These are phyloP conservation scores for Epichloe brachyelytri DNA, from an alignment of 2,329 filamentous ascomycete species.

Conservation along the genomic window DNA sequence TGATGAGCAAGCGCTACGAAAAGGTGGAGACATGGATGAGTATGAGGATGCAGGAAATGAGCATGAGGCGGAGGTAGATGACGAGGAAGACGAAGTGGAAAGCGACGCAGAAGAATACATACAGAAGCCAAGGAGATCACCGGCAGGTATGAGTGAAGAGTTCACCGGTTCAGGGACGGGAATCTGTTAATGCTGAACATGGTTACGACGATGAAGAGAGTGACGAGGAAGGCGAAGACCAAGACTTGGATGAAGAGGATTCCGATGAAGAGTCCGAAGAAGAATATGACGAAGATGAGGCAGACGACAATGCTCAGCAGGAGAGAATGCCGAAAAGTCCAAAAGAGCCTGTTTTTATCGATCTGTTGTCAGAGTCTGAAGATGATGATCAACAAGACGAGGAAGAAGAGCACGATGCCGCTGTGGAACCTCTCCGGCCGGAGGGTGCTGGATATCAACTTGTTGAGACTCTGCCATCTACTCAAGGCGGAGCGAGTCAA, in stretches of 20 bases:
- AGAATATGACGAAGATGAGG: constrained; percentile 1
- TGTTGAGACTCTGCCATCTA: background rate
- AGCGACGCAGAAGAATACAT: background rate
- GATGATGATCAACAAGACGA: background rate
- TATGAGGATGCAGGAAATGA: constrained; percentile 1
- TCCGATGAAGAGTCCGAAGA: constrained; percentile 5
- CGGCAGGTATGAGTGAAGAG: background rate
- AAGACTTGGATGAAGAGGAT: constrained; percentile 7
- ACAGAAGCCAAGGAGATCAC: background rate
- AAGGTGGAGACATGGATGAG: constrained; percentile 8
- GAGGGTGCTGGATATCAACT: background rate
- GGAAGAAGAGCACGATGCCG: background rate
- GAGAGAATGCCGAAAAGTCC: constrained; percentile 8
- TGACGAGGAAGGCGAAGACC: constrained; percentile 7
- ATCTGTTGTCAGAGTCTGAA: constrained; percentile 30
- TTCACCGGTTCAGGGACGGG: constrained; percentile 10
- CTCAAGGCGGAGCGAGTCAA: background rate
- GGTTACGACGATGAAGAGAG: constrained; percentile 10
- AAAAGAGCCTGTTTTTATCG: constrained; percentile 30
- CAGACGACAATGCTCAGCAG: constrained; percentile 1
- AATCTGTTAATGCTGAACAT: constrained; percentile 13
- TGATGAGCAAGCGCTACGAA: constrained; percentile 3
- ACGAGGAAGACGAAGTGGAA: constrained; percentile 1
- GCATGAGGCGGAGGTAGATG: constrained; percentile 1
- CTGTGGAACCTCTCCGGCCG: background rate